Conservation (phyloP, 2,329 filamentous ascomycete genomes). For the Scedosporium minutisporum region DNA sequence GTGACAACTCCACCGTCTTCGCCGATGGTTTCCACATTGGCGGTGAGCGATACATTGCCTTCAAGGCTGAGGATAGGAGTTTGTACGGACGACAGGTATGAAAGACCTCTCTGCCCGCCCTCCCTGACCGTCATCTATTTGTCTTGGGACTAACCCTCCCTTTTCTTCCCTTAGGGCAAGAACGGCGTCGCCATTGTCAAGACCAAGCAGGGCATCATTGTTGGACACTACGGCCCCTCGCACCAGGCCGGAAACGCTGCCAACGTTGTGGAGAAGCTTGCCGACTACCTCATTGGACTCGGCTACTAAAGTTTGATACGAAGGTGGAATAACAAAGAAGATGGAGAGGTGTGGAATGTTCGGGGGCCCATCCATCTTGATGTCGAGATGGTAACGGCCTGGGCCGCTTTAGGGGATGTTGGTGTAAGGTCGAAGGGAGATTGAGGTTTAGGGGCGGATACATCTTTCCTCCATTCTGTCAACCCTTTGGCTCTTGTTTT, state of each 20-base stretch:
- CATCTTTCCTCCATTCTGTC: not conserved
- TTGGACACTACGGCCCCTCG: constrained; percentile 74
- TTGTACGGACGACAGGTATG: constrained; percentile 80
- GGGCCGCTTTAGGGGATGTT: not conserved
- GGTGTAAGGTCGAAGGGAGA: not conserved
- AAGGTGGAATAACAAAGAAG: not conserved
- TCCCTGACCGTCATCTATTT: not conserved
- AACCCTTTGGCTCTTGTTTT: not conserved
- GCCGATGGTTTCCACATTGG: constrained; percentile 65
- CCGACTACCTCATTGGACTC: constrained; percentile 72
- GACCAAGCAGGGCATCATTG: constrained; percentile 78
- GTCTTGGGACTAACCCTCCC: not conserved
- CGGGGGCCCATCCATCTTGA: not conserved
- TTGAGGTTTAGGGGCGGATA: not conserved
- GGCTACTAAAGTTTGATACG: constrained; percentile 52
- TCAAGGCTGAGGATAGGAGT: constrained; percentile 66
- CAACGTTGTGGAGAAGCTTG: constrained; percentile 71
- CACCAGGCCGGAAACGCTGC: constrained; percentile 66
- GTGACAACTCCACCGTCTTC: constrained; percentile 47
- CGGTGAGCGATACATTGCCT: constrained; percentile 69
- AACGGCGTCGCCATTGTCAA: constrained; percentile 43
- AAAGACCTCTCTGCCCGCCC: not conserved
- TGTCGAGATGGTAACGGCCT: not conserved
- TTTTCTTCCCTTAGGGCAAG: constrained; percentile 3
- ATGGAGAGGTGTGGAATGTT: not conserved